Evolutionary conservation across 306 rosid genomes (phyloP), one percentile per base, ranked within the genome.

Genomic region (Gastrolobium villosum): DNA sequence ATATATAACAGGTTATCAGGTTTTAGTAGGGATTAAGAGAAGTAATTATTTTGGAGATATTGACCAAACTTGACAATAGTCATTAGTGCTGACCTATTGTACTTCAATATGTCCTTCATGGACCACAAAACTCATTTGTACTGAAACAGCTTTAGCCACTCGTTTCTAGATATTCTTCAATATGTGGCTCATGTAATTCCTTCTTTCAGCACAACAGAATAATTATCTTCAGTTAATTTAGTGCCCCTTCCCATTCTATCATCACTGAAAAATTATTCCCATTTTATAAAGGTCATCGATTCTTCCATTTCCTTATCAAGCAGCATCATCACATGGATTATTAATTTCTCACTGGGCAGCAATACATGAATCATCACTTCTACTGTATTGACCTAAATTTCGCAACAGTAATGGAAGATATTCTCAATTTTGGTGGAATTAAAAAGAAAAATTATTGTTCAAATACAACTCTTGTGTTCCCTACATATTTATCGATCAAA

Each of bases 121-220:
- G 41, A 72, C 36, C n/a, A 9, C 32, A 34, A 32, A 71, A 68
- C 6, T 3, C 31, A 13, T 7, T 34, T 49, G 15, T n/a, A 7
- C 32, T n/a, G 14, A 14, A 35, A 35, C 9, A 50, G 36, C 15
- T 20, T 70, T 53, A 2, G n/a, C 75, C 28, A 69, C 5, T 28
- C n/a, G 2, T 49, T 49, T 45, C 61, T 69, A 49, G 75, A 56
- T 72, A 56, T 72, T 72, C 14, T 55, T 40, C 54, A 7, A 57
- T 15, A 52, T 41, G 54, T 56, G 10, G 20, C n/a, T 10, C 68
- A 39, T 8, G 14, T 14, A 14, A 32, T 41, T 57, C 55, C 52
- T 56, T 14, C 43, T 57, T 31, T 7, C 35, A 60, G 60, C 48
- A 32, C 54, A 15, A 44, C 11, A 73, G 3, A 43, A 43, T 10